Percentiles rank a stretch among this genome's conserved stretches.
Conservation (phyloP, 805 yeast species). For the Schwanniomyces vanrijiae region DNA sequence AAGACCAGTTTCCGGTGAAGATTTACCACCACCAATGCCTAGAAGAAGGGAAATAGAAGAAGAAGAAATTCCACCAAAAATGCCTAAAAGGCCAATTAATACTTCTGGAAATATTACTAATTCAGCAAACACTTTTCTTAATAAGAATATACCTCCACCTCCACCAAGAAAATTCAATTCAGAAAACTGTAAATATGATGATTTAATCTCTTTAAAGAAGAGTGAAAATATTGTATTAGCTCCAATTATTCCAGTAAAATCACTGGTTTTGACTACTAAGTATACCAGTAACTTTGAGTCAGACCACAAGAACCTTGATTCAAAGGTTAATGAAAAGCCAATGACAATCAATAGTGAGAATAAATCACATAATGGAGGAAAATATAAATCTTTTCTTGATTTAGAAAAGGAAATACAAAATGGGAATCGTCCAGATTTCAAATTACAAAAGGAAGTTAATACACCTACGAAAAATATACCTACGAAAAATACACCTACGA, state of each 20-base stretch:
- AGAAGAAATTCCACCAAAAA: constrained; percentile 3
- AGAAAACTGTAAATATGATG: background rate
- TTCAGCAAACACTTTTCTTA: background rate
- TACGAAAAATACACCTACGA: too few relatives aligned
- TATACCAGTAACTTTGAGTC: background rate
- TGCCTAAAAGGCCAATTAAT: constrained; percentile 8
- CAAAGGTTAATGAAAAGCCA: background rate
- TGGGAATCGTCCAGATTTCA: background rate
- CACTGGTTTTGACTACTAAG: background rate
- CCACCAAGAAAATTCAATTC: background rate
- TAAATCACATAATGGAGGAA: background rate
- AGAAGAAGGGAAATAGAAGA: background rate
- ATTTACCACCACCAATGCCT: constrained; percentile 14
- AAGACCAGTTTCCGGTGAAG: constrained; percentile 7
- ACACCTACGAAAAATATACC: too few relatives aligned
- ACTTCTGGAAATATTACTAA: background rate
- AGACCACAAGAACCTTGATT: background rate
- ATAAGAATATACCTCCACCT: background rate
- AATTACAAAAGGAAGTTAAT: background rate
- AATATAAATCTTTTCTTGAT: constrained; percentile 18
- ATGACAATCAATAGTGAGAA: background rate
- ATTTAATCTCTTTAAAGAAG: background rate
- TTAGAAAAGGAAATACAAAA: constrained; percentile 17
- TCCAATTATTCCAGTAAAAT: background rate
- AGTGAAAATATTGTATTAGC: background rate